Evolutionary conservation across 2,329 filamentous ascomycete genomes (phyloP).

Genomic region (Curvularia sp.): DNA sequence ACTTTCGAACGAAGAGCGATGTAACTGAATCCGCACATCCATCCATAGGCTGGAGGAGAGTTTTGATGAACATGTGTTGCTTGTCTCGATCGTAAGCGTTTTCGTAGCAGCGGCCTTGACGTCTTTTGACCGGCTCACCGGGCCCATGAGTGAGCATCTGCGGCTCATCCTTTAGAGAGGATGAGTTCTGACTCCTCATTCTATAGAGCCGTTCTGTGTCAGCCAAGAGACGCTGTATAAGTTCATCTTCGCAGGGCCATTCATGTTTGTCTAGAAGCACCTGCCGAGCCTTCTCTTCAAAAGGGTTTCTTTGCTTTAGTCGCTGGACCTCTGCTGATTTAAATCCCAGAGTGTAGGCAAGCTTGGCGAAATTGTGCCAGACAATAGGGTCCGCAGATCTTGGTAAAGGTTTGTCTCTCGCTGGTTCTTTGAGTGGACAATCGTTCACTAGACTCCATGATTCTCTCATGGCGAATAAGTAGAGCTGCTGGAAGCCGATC

Average conservation of each 20-base stretch:
- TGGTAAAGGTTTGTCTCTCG: background rate
- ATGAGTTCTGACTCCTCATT: background rate
- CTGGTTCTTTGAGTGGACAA: background rate
- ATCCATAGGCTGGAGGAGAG: background rate
- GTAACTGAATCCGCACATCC: background rate
- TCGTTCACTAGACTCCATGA: background rate
- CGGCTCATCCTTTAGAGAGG: background rate
- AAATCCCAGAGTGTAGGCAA: background rate
- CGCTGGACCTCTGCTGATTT: background rate
- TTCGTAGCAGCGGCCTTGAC: background rate
- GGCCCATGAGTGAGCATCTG: background rate
- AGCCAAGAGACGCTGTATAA: background rate
- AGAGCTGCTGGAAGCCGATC: background rate
- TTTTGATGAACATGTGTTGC: background rate
- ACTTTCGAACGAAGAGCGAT: background rate
- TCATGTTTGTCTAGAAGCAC: background rate
- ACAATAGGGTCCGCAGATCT: background rate
- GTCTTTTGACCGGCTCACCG: background rate
- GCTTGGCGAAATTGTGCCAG: background rate
- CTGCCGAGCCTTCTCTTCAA: background rate
- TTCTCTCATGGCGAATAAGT: background rate
- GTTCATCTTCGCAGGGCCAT: background rate
- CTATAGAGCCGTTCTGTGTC: background rate
- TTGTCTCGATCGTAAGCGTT: background rate
- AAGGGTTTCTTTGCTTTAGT: background rate